phyloP scores from a whole-genome alignment of 2,329 filamentous ascomycete genomes.

The Fusarium pilosicola region DNA sequence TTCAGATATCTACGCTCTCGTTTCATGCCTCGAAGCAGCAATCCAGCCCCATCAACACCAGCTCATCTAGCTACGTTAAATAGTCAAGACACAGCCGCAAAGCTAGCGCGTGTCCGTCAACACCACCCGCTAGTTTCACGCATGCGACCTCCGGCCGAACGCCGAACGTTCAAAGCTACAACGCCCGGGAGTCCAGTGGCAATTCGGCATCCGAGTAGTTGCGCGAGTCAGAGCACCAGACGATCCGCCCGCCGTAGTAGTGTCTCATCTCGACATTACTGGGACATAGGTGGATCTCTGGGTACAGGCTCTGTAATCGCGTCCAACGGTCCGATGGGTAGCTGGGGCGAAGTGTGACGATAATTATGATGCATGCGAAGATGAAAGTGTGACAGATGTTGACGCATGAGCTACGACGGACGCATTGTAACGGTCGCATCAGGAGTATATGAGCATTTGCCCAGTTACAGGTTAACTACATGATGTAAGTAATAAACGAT shows the following conservation, averaged over 20 bases:
- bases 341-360: constrained; percentile 78
- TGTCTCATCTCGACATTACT: constrained; percentile 84
- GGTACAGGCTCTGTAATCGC: constrained; percentile 79
- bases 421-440: constrained; percentile 18
- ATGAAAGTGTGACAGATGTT: constrained; percentile 13
- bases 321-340: constrained; percentile 74
- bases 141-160: constrained; percentile 57
- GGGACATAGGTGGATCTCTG: constrained; percentile 86
- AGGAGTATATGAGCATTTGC: constrained; percentile 22
- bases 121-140: constrained; percentile 86
- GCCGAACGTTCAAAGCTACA: constrained; percentile 66
- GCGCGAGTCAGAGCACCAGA: constrained; percentile 87
- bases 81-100: constrained; percentile 74
- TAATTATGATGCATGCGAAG: constrained; percentile 7
- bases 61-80: constrained; percentile 60
- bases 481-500: constrained; percentile 28
- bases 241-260: constrained; percentile 74
- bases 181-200: constrained; percentile 60
- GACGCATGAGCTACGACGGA: constrained; percentile 5
- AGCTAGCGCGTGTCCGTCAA: constrained; percentile 85
- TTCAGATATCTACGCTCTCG: constrained; percentile 86
- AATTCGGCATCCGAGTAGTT: constrained; percentile 70
- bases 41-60: constrained; percentile 55
- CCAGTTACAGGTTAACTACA: neutral
- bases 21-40: constrained; percentile 67